Evolutionary conservation across 1,284 basidiomycete species (phyloP).

Genomic region (Ceratobasidium theobromae): DNA sequence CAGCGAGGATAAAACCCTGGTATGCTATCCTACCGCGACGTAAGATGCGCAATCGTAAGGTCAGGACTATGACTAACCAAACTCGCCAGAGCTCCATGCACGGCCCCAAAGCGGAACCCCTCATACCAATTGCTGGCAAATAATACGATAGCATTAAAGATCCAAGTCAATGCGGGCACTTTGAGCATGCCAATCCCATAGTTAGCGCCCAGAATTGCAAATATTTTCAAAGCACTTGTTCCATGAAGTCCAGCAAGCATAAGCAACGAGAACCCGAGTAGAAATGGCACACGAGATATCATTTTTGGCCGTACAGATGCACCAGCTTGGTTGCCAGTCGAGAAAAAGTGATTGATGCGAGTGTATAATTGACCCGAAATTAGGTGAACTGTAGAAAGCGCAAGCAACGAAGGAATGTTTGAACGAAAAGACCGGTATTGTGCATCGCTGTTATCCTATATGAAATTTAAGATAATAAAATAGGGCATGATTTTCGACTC

Average conservation of each 20-base stretch:
- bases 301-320: slow-evolving; percentile 39
- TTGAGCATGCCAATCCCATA: slow-evolving; percentile 62
- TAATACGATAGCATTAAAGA: slow-evolving; percentile 73
- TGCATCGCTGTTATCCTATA: slow-evolving; percentile 79
- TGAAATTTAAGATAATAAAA: slow-evolving; percentile 5
- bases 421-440: slow-evolving; percentile 83
- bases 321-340: slow-evolving; percentile 36
- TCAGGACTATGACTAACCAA: slow-evolving; percentile 48
- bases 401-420: slow-evolving; percentile 64
- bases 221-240: slow-evolving; percentile 76
- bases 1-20: slow-evolving; percentile 80
- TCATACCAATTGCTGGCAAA: slow-evolving; percentile 77
- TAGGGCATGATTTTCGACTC: slow-evolving; percentile 44
- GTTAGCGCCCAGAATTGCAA: slow-evolving; percentile 70
- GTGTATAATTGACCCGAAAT: slow-evolving; percentile 46
- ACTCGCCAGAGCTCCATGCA: slow-evolving; percentile 58
- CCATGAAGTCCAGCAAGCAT: slow-evolving; percentile 86
- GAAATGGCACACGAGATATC: slow-evolving; percentile 54
- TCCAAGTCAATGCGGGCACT: slow-evolving; percentile 64
- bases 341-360: slow-evolving; percentile 38
- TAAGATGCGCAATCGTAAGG: not conserved
- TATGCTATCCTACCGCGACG: slow-evolving; percentile 60
- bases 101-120: slow-evolving; percentile 69
- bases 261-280: slow-evolving; percentile 57
- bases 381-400: slow-evolving; percentile 50